Evolutionary conservation across 2,329 filamentous ascomycete genomes (phyloP).

Genomic region (Penicillium sp.): DNA sequence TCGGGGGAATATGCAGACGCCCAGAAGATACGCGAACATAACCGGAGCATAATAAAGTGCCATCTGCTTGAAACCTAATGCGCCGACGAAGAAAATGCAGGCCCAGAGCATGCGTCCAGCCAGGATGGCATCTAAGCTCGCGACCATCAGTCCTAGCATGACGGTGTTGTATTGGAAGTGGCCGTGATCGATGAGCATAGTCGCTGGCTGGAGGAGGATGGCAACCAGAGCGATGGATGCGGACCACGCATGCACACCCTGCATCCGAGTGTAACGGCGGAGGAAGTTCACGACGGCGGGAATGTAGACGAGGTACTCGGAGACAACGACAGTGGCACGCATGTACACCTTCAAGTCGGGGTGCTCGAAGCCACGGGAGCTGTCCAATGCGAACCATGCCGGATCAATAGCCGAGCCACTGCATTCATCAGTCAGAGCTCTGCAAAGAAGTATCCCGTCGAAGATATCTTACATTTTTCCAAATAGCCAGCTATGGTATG

Average conservation of each 20-base stretch:
- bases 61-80: constrained; percentile 99
- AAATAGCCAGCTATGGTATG: constrained; percentile 96
- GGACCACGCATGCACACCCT: constrained; percentile 76
- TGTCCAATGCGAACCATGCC: constrained; percentile 80
- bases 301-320: constrained; percentile 85
- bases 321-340: constrained; percentile 85
- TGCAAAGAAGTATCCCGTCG: no score
- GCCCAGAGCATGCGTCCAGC: constrained; percentile 83
- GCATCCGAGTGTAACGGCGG: constrained; percentile 71
- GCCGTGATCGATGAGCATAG: constrained; percentile 89
- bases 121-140: constrained; percentile 82
- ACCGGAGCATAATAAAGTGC: constrained; percentile 93
- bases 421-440: constrained; percentile 16
- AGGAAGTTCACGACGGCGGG: constrained; percentile 84
- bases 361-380: constrained; percentile 78
- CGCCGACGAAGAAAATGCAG: constrained; percentile 87
- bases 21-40: constrained; percentile 87
- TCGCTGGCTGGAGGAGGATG: constrained; percentile 86
- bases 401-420: constrained; percentile 73
- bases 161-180: constrained; percentile 99
- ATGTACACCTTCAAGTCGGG: constrained; percentile 86
- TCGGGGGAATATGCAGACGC: constrained; percentile 74
- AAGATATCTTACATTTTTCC: constrained; percentile 64
- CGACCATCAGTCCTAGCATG: constrained; percentile 88
- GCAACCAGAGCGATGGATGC: constrained; percentile 81